Conservation (phyloP, 352 stramenopile genomes). For the Hyaloperonospora arabidopsidis region DNA sequence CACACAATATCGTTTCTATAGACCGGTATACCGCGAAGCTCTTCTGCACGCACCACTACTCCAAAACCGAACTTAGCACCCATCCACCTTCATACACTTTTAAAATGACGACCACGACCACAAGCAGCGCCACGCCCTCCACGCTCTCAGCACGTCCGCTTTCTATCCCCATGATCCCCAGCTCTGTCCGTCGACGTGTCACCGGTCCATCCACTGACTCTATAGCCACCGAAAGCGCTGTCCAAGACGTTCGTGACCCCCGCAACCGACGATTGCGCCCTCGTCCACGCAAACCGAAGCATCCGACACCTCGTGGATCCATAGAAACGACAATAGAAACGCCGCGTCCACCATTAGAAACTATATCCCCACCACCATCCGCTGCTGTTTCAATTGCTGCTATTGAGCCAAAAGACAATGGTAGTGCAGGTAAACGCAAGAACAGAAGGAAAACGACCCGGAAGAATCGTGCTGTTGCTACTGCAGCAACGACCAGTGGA, state of each 20-base stretch:
- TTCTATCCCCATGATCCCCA: slow-evolving; percentile 28
- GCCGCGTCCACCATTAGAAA: too few species aligned
- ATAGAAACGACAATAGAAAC: too few species aligned
- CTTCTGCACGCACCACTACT: too few species aligned
- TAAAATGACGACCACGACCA: slow-evolving; percentile 15
- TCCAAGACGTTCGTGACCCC: slow-evolving; percentile 1
- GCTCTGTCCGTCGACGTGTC: slow-evolving; percentile 19
- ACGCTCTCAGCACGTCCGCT: slow-evolving; percentile 13
- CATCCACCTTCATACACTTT: neutral
- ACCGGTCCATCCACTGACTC: neutral
- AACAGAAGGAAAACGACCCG: slow-evolving; percentile 15
- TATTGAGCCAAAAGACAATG: too few species aligned
- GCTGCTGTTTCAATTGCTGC: neutral
- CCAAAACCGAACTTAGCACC: neutral
- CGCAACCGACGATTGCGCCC: slow-evolving; percentile 14
- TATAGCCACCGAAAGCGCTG: neutral
- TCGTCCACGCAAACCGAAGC: neutral
- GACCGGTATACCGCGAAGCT: too few species aligned
- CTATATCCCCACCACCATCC: too few species aligned
- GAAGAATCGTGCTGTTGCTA: slow-evolving; percentile 6
- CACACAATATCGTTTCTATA: too few species aligned
- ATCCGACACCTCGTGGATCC: too few species aligned
- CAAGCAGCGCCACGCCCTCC: slow-evolving; percentile 16
- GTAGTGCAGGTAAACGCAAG: slow-evolving; percentile 4
- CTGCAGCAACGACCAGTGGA: neutral